Base-by-base conservation (phyloP, 176 grass and related monocot species). In the Triticum urartu region DNA sequence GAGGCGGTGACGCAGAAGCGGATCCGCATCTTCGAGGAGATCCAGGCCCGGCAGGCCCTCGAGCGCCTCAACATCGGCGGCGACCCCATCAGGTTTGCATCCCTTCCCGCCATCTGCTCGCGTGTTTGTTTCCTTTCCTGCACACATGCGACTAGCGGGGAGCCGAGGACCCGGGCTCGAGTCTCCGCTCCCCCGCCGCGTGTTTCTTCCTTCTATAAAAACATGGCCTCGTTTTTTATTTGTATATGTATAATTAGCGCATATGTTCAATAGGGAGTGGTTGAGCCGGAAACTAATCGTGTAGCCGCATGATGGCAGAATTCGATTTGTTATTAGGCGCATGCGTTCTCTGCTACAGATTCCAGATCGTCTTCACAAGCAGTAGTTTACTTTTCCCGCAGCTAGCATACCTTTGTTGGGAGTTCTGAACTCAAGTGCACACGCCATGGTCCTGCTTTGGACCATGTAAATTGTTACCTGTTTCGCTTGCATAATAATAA, bases 51-150 rank as follows among this genome's bases (percentile, higher is more conserved):
- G 58, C 90, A 91, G 85, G 84, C 82, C 79, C 54, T 90, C 65
- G 92, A 94, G 69, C 89, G 90, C 42, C 83, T 87, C 75, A 93
- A 82, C 14, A 80, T 96, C 40, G 92, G 89, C 17, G 94, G 90
- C 30, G 81, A 99, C 64, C 80, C 89, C 26, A 96, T 99, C 76
- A 94, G 88, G 39, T 40, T 10, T 10, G 0, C 0, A 11, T 18
- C 75, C 22, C 47, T 54, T 68, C 82, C 26, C 47, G 5, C 6
- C 47, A 9, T 11, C 40, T 42, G 40, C 33, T 21, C 42, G 68
- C 13, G 30, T 20, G 7, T 68, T 45, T 40, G 40, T 42, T 42
- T 33, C 40, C 40, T n/a, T 64, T 18, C 15, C 15, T 54, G 15
- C 15, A 20, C 18, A 58, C 54, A 12, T 25, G 64, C 3, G 3